phyloP scores from a whole-genome alignment of 371 early-diverging fungal genomes.

The Enterocytospora artemiae region DNA sequence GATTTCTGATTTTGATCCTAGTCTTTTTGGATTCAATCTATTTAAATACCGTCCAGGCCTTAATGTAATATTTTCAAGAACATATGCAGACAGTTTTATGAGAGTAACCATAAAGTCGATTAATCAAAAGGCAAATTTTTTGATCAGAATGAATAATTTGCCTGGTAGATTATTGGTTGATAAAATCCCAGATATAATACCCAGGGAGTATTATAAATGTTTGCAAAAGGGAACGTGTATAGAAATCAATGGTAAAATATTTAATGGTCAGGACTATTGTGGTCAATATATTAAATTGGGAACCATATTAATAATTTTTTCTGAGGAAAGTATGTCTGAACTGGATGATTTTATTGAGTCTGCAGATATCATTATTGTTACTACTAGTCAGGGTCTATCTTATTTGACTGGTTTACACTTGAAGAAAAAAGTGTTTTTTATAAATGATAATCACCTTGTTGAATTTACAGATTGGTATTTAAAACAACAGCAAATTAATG shows the following conservation, averaged over 20 bases:
- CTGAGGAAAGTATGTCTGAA: neutral
- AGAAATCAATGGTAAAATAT: slow-evolving; percentile 12
- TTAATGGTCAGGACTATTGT: slow-evolving; percentile 32
- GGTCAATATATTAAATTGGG: slow-evolving; percentile 29
- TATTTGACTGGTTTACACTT: neutral
- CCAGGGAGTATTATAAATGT: slow-evolving; percentile 26
- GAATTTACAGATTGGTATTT: slow-evolving; percentile 20
- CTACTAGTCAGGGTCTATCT: neutral
- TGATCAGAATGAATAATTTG: slow-evolving; percentile 28
- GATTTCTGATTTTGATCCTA: neutral
- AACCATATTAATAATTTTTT: slow-evolving; percentile 23
- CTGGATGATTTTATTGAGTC: neutral
- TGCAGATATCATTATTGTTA: neutral
- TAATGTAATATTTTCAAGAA: slow-evolving; percentile 4
- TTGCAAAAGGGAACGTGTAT: slow-evolving; percentile 17
- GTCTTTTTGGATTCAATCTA: neutral
- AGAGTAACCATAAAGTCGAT: neutral
- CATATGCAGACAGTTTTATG: slow-evolving; percentile 23
- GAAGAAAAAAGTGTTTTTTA: neutral
- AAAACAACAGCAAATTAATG: slow-evolving; percentile 3
- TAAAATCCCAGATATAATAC: slow-evolving; percentile 31
- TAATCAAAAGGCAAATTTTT: slow-evolving; percentile 14
- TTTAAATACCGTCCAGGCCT: slow-evolving; percentile 12
- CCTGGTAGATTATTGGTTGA: slow-evolving; percentile 35
- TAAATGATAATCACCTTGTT: slow-evolving; percentile 5